Evolutionary conservation across 2,329 filamentous ascomycete genomes (phyloP).

Genomic region (Claviceps maximensis): DNA sequence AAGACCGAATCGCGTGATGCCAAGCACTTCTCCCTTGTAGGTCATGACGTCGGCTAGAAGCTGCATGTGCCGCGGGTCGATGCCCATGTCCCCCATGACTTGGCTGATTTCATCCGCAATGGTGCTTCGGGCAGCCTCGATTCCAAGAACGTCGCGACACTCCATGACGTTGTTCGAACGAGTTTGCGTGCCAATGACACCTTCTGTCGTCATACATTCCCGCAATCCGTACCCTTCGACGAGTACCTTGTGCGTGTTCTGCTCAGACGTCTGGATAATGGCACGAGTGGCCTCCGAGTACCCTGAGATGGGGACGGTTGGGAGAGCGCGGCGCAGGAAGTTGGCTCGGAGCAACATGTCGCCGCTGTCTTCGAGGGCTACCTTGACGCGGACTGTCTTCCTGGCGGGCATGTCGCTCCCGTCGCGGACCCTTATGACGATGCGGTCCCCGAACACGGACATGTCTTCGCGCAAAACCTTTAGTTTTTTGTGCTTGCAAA

Average conservation of each 20-base stretch:
- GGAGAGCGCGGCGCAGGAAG: constrained; percentile 68
- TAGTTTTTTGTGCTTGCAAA: constrained; percentile 70
- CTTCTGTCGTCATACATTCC: constrained; percentile 84
- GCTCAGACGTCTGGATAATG: constrained; percentile 72
- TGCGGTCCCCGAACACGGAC: constrained; percentile 41
- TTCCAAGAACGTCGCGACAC: constrained; percentile 72
- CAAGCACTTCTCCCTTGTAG: constrained; percentile 91
- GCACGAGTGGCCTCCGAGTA: constrained; percentile 77
- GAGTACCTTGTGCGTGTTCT: constrained; percentile 56
- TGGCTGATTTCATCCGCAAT: constrained; percentile 78
- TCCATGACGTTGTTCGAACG: constrained; percentile 86
- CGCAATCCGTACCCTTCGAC: constrained; percentile 91
- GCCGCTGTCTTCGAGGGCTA: constrained; percentile 26
- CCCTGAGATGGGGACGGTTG: constrained; percentile 75
- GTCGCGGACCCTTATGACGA: constrained; percentile 60
- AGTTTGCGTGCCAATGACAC: constrained; percentile 65
- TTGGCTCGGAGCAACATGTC: constrained; percentile 65
- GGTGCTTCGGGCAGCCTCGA: constrained; percentile 81
- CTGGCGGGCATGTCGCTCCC: constrained; percentile 35
- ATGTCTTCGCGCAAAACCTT: constrained; percentile 59
- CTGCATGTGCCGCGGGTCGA: constrained; percentile 96
- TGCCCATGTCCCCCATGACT: constrained; percentile 90
- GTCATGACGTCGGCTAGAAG: constrained; percentile 97
- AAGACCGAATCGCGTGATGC: constrained; percentile 90
- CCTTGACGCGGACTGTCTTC: constrained; percentile 32